phyloP scores from a whole-genome alignment of 495 filamentous ascomycete species.

The Clohesyomyces aquaticus region DNA sequence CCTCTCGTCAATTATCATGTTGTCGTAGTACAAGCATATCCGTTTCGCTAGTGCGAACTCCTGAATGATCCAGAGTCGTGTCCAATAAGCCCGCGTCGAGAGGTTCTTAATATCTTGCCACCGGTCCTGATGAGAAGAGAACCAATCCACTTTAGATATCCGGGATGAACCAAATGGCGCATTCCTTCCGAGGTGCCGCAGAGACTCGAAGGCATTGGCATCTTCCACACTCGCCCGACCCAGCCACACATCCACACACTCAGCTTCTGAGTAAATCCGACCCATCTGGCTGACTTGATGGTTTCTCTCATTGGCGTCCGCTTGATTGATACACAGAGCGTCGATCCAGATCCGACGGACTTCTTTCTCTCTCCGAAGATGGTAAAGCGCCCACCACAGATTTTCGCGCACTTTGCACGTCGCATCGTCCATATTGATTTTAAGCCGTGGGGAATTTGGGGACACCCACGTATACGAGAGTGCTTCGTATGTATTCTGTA shows the following conservation, averaged over 20 bases:
- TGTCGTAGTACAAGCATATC: not conserved
- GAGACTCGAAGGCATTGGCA: conserved; percentile 3
- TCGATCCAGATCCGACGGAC: conserved; percentile 13
- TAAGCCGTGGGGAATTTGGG: not conserved
- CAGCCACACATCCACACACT: conserved; percentile 6
- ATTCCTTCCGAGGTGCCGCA: too few species aligned
- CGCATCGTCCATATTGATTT: not conserved
- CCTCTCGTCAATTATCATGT: not conserved
- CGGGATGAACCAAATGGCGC: too few species aligned
- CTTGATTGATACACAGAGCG: conserved; percentile 10
- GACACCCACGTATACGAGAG: conserved; percentile 1
- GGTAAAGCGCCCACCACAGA: conserved; percentile 2
- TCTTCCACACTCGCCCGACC: conserved; percentile 1
- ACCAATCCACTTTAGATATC: not conserved
- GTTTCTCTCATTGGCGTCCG: not conserved
- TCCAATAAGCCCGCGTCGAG: not conserved
- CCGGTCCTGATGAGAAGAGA: not conserved
- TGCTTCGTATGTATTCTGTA: not conserved
- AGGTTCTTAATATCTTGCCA: conserved; percentile 1
- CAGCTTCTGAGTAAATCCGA: conserved; percentile 11
- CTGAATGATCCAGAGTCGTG: conserved; percentile 5
- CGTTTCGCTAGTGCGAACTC: conserved; percentile 2
- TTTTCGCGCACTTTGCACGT: conserved; percentile 1
- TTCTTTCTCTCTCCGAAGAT: not conserved
- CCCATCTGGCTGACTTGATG: conserved; percentile 10